phyloP scores from a whole-genome alignment of 345 rosid genomes.

The Streptanthus diversifolius region DNA sequence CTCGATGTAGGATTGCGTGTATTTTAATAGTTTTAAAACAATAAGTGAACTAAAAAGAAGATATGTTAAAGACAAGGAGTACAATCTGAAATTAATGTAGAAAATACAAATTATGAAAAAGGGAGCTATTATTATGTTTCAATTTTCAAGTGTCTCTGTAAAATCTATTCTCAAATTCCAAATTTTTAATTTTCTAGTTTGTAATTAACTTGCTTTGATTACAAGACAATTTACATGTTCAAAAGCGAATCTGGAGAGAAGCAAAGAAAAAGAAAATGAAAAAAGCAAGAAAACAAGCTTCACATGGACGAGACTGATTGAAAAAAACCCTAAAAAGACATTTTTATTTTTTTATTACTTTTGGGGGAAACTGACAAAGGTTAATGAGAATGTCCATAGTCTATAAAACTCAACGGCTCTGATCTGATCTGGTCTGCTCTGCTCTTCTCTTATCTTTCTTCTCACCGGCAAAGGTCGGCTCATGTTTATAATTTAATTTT shows the following conservation, averaged over 20 bases:
- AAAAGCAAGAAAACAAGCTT: constrained; percentile 27
- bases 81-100: not conserved
- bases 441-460: not conserved
- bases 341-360: not conserved
- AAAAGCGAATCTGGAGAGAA: constrained; percentile 2
- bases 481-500: not conserved
- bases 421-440: not conserved
- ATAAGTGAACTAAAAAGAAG: not conserved
- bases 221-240: not conserved
- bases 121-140: not conserved
- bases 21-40: not conserved
- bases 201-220: not conserved
- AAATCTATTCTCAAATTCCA: not conserved
- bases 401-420: constrained; percentile 7
- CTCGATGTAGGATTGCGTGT: constrained; percentile 17
- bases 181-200: not conserved
- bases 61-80: not conserved
- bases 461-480: constrained; percentile 30
- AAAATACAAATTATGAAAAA: too few species aligned
- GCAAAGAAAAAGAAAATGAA: not conserved
- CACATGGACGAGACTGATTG: constrained; percentile 30
- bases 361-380: constrained; percentile 25
- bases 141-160: not conserved
- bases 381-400: constrained; percentile 4
- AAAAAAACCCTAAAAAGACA: not conserved